phyloP scores from a whole-genome alignment of 176 grass and related monocot genomes.

The Hordeum marinum region DNA sequence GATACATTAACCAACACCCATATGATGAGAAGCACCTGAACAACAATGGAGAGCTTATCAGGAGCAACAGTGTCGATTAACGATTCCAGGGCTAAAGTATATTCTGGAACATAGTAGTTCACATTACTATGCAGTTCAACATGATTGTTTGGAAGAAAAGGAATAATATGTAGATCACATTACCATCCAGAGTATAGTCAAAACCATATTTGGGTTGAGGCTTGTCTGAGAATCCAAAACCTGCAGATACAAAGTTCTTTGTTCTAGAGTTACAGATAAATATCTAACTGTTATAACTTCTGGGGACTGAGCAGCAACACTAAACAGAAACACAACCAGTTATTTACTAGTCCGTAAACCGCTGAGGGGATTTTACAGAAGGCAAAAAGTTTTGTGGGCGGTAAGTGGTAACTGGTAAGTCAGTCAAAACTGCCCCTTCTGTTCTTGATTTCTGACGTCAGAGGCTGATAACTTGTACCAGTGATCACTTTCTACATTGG shows the following conservation, averaged over 20 bases:
- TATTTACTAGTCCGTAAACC: neutral
- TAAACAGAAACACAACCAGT: neutral
- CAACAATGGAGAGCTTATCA: constrained; percentile 80
- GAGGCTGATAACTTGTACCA: neutral
- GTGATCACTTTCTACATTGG: neutral
- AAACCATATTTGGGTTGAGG: constrained; percentile 97
- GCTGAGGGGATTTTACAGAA: neutral
- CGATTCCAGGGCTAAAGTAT: constrained; percentile 64
- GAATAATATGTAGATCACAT: constrained; percentile 5
- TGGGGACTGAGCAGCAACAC: neutral
- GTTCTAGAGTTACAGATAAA: constrained; percentile 12
- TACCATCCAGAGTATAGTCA: constrained; percentile 96
- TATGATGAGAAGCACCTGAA: constrained; percentile 60
- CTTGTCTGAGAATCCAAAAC: constrained; percentile 99
- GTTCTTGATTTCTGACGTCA: neutral
- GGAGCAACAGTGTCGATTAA: constrained; percentile 63
- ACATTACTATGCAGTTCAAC: neutral
- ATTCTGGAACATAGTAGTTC: constrained; percentile 56
- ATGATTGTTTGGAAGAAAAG: constrained; percentile 1
- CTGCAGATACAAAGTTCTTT: constrained; percentile 40
- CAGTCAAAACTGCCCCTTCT: neutral
- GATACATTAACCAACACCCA: constrained; percentile 18
- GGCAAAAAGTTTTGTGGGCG: neutral
- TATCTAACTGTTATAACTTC: neutral
- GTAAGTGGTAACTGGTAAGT: neutral